phyloP scores from a whole-genome alignment of 2,329 filamentous ascomycete genomes.

The Colletotrichum destructivum region DNA sequence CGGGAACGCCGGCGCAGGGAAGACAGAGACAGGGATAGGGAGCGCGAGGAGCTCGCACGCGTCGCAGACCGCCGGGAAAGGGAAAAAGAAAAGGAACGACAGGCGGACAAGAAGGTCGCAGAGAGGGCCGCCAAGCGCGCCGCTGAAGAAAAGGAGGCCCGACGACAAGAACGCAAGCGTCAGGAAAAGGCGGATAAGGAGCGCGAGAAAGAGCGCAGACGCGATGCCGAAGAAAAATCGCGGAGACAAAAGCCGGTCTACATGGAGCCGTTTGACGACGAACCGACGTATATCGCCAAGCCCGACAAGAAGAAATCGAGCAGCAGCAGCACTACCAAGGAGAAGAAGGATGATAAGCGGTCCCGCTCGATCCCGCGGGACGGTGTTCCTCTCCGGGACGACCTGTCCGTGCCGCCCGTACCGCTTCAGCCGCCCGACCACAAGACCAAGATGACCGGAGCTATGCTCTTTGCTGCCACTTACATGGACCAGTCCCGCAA shows the following conservation, averaged over 20 bases:
- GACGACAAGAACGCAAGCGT: conserved; percentile 53
- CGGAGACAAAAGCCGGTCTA: conserved; percentile 49
- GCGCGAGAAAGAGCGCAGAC: conserved; percentile 56
- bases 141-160: conserved; percentile 50
- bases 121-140: conserved; percentile 44
- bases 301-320: conserved; percentile 56
- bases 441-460: conserved; percentile 22
- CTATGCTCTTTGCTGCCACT: conserved; percentile 36
- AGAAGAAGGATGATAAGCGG: conserved; percentile 47
- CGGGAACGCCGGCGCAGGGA: conserved; percentile 47
- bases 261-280: conserved; percentile 54
- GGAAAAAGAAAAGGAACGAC: conserved; percentile 32
- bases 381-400: conserved; percentile 7
- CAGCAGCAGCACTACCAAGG: conserved; percentile 48
- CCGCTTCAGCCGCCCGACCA: conserved; percentile 19
- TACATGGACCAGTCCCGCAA: conserved; percentile 41
- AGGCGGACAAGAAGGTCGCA: conserved; percentile 41
- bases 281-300: conserved; percentile 45
- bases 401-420: conserved; percentile 11
- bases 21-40: conserved; percentile 43
- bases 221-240: conserved; percentile 54
- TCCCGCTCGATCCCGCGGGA: conserved; percentile 37
- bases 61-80: conserved; percentile 13
- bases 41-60: conserved; percentile 38
- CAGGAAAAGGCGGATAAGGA: conserved; percentile 50